phyloP scores from a whole-genome alignment of 225 moss, liverwort and hornwort species.

The Marchantia polymorpha region DNA sequence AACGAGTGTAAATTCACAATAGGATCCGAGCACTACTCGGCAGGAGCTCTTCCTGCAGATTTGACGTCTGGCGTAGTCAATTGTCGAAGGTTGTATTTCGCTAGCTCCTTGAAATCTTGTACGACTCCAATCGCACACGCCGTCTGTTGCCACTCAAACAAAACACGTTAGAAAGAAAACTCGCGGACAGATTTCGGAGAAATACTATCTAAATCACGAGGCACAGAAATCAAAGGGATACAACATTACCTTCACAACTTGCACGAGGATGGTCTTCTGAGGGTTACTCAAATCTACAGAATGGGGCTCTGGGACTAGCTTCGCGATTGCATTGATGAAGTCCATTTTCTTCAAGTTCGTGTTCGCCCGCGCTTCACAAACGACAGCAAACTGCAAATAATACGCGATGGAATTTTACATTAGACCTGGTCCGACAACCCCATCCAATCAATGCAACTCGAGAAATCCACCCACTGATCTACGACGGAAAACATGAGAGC shows the following conservation, averaged over 20 bases:
- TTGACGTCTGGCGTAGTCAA: constrained; percentile 54
- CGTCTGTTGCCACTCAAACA: constrained; percentile 43
- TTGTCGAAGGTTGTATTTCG: constrained; percentile 91
- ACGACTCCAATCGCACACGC: constrained; percentile 96
- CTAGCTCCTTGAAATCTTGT: constrained; percentile 79
- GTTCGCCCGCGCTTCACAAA: constrained; percentile 91
- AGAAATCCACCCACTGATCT: neutral
- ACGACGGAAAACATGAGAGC: neutral
- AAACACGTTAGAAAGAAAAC: neutral
- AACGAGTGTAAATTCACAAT: too few relatives aligned
- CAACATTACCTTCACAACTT: constrained; percentile 78
- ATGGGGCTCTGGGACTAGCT: constrained; percentile 86
- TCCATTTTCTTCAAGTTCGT: constrained; percentile 95
- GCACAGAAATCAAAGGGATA: neutral
- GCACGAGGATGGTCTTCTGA: constrained; percentile 87
- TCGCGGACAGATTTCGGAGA: too few relatives aligned
- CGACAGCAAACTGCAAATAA: constrained; percentile 76
- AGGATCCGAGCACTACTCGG: neutral
- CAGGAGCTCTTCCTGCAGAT: neutral
- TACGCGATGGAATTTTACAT: neutral
- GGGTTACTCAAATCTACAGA: constrained; percentile 82
- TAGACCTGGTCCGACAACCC: too few relatives aligned
- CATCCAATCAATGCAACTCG: neutral
- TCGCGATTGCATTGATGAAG: constrained; percentile 84
- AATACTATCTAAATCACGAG: too few relatives aligned